Conservation (phyloP, 2,329 filamentous ascomycete species). For the Penicillium sp. region DNA sequence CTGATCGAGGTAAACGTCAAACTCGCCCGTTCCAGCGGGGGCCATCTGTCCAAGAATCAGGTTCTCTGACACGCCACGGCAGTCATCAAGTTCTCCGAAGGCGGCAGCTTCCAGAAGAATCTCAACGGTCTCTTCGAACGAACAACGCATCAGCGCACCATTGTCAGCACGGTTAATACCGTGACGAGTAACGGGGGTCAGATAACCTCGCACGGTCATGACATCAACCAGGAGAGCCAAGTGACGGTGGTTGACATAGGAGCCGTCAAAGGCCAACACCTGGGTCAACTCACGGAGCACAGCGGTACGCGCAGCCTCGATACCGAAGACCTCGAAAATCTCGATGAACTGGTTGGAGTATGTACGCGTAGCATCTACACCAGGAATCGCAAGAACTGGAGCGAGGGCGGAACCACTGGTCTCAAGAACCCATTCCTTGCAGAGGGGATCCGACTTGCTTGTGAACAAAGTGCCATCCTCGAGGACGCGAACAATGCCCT, state of each 20-base stretch:
- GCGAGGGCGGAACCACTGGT: conserved; percentile 87
- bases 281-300: conserved; percentile 85
- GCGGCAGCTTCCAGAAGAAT: conserved; percentile 95
- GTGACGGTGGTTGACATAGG: conserved; percentile 98
- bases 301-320: conserved; percentile 86
- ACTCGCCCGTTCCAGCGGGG: conserved; percentile 94
- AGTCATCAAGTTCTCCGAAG: conserved; percentile 93
- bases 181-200: conserved; percentile 96
- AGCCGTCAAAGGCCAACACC: conserved; percentile 97
- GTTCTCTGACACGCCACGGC: conserved; percentile 97
- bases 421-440: conserved; percentile 93
- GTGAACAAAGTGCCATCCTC: conserved; percentile 72
- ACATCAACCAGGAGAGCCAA: conserved; percentile 93
- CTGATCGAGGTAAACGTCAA: conserved; percentile 89
- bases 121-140: conserved; percentile 98
- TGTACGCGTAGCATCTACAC: conserved; percentile 81
- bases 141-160: conserved; percentile 97
- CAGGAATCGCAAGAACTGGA: conserved; percentile 79
- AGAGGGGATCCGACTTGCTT: conserved; percentile 69
- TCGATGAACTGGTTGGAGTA: conserved; percentile 97
- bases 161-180: conserved; percentile 98
- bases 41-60: conserved; percentile 97
- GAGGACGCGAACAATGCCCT: conserved; percentile 65
- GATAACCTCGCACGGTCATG: conserved; percentile 91
- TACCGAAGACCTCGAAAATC: conserved; percentile 90